Conservation (phyloP, 2,329 filamentous ascomycete species). For the Stylonectria norvegica region DNA sequence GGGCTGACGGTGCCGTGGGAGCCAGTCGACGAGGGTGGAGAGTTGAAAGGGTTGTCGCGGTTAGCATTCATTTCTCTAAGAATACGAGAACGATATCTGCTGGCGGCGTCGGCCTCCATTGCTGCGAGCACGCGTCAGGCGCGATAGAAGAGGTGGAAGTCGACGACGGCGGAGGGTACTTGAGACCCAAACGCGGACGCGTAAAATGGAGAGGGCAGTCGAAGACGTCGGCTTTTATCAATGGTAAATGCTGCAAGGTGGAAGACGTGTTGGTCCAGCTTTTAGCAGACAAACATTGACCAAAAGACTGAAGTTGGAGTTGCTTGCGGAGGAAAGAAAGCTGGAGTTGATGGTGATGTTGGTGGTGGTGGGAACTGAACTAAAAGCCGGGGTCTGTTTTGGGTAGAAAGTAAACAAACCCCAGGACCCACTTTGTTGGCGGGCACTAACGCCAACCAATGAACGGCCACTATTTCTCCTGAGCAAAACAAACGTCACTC, state of each 20-base stretch:
- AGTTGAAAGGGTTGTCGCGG: conserved; percentile 56
- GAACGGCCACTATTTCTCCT: no score
- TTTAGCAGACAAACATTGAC: no score
- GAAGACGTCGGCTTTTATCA: no score
- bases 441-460: neutral
- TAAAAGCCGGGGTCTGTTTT: conserved; percentile 34
- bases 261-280: no score
- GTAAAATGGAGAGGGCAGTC: no score
- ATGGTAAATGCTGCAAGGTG: conserved; percentile 15
- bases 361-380: no score
- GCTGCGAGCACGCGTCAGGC: conserved; percentile 25
- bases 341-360: conserved; percentile 17
- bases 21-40: conserved; percentile 55
- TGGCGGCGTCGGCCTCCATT: conserved; percentile 42
- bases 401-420: conserved; percentile 36
- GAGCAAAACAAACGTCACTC: no score
- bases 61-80: conserved; percentile 52
- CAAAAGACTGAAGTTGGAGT: no score
- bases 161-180: conserved; percentile 18
- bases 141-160: conserved; percentile 19
- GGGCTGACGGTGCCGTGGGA: conserved; percentile 55
- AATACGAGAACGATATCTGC: conserved; percentile 46
- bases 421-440: conserved; percentile 1
- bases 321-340: conserved; percentile 18
- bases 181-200: conserved; percentile 20